These are phyloP conservation scores for Lasiodiplodia sp. DNA, from an alignment of 2,329 filamentous ascomycete genomes.

Conservation along the genomic window DNA sequence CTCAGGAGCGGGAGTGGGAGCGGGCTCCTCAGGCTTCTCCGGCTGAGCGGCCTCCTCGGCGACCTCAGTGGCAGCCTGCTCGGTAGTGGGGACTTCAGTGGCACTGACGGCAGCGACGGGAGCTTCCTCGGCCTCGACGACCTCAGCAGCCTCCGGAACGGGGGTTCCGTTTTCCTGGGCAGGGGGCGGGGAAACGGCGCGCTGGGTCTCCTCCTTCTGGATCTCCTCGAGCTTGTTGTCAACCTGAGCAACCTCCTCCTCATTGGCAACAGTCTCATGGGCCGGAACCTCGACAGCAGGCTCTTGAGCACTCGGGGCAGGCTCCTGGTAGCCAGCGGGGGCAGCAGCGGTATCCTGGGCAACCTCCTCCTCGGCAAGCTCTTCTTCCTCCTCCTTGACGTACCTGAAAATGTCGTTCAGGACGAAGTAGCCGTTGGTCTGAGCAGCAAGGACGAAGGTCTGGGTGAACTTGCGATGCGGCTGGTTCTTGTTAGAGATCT, in stretches of 20 bases:
- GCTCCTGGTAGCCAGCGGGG: slow-evolving; percentile 50
- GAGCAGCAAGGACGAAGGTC: slow-evolving; percentile 95
- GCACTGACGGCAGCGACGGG: slow-evolving; percentile 41
- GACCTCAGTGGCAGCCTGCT: slow-evolving; percentile 43
- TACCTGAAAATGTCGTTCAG: slow-evolving; percentile 98
- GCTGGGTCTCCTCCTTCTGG: slow-evolving; percentile 40
- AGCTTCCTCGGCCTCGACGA: slow-evolving; percentile 49
- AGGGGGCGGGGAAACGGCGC: slow-evolving; percentile 38
- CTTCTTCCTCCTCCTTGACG: slow-evolving; percentile 83
- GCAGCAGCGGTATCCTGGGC: slow-evolving; percentile 42
- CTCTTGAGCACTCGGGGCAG: slow-evolving; percentile 45
- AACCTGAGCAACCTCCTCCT: slow-evolving; percentile 60
- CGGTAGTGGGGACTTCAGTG: slow-evolving; percentile 37
- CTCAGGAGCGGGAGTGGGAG: slow-evolving; percentile 61
- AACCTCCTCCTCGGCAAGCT: slow-evolving; percentile 56
- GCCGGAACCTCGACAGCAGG: slow-evolving; percentile 43
- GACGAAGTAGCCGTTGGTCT: slow-evolving; percentile 97
- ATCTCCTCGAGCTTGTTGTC: slow-evolving; percentile 79
- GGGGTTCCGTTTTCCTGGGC: slow-evolving; percentile 48
- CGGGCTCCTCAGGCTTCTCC: slow-evolving; percentile 70
- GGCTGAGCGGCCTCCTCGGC: slow-evolving; percentile 46
- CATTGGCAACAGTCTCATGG: slow-evolving; percentile 46
- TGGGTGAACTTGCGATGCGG: slow-evolving; percentile 96
- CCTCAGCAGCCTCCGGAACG: slow-evolving; percentile 44
- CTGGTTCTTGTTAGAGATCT: slow-evolving; percentile 91